Evolutionary conservation across 2,329 filamentous ascomycete species (phyloP), one percentile per base, ranked within the genome.

Genomic region (Epicoccum sorghinum): DNA sequence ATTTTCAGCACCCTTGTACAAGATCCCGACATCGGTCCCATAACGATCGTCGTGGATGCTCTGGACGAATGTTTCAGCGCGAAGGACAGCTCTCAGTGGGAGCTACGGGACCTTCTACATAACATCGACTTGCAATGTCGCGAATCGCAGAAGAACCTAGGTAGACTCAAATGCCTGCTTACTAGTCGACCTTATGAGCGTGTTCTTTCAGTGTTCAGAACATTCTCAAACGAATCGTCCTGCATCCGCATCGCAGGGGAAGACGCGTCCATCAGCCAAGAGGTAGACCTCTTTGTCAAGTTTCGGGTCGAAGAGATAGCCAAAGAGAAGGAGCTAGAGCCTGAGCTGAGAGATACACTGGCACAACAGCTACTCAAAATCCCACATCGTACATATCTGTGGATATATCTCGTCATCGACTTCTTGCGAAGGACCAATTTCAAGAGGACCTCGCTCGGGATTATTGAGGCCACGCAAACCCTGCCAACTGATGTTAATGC

Each of bases 101-200:
- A 18, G 18, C 18, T 18, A 18, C 18, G 18, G 18, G 47, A 57
- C 44, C 52, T 64, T 10, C 41, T 64, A 47, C 49, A 39, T 12
- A 50, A 52, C 47, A 42, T 61, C n/a, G 52, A 59, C 45, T 36
- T 18, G 18, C 59, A 60, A 37, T 43, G 51, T n/a, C 52, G 42
- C 27, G 5, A n/a, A 1, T 5, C 1, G 1, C 32, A 1, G 1
- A 5, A 4, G 9, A 33, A 13, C 10, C 10, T 7, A 5, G 13
- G 10, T 4, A 13, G 49, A 44, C 18, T 64, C 18, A 64, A 52
- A 41, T 54, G 52, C 49, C 41, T 60, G 10, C 39, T 64, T 35
- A 64, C 61, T 18, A 62, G 59, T 47, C 59, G 61, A 12, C 59
- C 59, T 25, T 64, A 64, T 41, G 55, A 62, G 49, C 57, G 61